These are phyloP conservation scores for Penicillium silybi DNA, from an alignment of 495 filamentous ascomycete genomes.

Conservation along the genomic window DNA sequence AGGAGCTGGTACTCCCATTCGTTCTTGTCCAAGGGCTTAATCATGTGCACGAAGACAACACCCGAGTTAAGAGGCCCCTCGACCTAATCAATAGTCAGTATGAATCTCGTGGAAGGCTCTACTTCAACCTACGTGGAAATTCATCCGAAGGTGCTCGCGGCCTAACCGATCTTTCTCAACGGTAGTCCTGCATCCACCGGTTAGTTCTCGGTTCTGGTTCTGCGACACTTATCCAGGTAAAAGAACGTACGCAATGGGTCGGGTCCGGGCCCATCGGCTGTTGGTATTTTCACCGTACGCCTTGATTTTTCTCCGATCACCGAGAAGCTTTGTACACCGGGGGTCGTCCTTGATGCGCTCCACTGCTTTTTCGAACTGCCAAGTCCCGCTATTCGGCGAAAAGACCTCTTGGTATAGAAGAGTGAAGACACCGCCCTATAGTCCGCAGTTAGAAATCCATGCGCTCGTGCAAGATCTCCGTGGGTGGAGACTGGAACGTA, in stretches of 20 bases:
- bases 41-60: constrained; percentile 71
- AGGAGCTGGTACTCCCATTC: constrained; percentile 82
- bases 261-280: constrained; percentile 79
- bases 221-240: neutral
- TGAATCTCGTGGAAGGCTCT: neutral
- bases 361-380: constrained; percentile 85
- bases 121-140: constrained; percentile 67
- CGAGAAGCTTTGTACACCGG: constrained; percentile 69
- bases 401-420: constrained; percentile 85
- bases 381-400: constrained; percentile 75
- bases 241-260: constrained; percentile 72
- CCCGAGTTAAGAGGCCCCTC: constrained; percentile 77
- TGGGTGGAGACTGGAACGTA: constrained; percentile 3
- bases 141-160: constrained; percentile 78
- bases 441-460: neutral
- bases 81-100: constrained; percentile 49
- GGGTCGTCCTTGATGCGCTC: constrained; percentile 70
- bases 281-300: constrained; percentile 80
- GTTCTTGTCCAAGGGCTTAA: constrained; percentile 54
- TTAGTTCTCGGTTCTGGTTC: neutral
- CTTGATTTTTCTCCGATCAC: constrained; percentile 67
- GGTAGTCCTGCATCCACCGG: constrained; percentile 47
- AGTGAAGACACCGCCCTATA: constrained; percentile 68
- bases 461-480: neutral
- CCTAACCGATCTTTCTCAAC: constrained; percentile 67